Conservation (phyloP, 2,329 filamentous ascomycete genomes). For the Cyphellophora attinorum region DNA sequence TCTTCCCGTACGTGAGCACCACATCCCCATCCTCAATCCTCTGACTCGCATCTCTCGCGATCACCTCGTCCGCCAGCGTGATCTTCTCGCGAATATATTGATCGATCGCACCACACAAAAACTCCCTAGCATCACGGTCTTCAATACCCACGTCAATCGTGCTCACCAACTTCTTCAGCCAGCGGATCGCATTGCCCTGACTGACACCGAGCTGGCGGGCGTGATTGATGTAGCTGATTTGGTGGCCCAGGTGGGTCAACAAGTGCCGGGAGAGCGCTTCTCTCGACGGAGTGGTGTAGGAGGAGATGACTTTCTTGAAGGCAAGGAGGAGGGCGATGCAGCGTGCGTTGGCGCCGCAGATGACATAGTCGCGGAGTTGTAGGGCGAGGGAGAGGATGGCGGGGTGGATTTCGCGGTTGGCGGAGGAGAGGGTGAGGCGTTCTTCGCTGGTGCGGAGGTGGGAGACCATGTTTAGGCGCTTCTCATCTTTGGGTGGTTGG, state of each 20-base stretch:
- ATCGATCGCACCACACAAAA: constrained; percentile 73
- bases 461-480: constrained; percentile 67
- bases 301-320: constrained; percentile 88
- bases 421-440: constrained; percentile 52
- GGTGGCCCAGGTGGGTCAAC: constrained; percentile 82
- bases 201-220: constrained; percentile 83
- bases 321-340: constrained; percentile 79
- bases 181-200: constrained; percentile 93
- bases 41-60: constrained; percentile 63
- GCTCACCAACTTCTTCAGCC: constrained; percentile 85
- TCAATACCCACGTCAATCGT: constrained; percentile 79
- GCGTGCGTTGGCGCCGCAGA: constrained; percentile 81
- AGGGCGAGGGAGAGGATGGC: constrained; percentile 76
- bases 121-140: constrained; percentile 71
- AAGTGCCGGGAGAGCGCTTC: constrained; percentile 84
- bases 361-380: constrained; percentile 78
- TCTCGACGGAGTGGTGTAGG: constrained; percentile 80
- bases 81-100: constrained; percentile 85
- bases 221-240: constrained; percentile 88
- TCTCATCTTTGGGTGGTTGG: constrained; percentile 34
- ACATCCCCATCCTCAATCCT: constrained; percentile 73
- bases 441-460: constrained; percentile 71
- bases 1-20: constrained; percentile 78
- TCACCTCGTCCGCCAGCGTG: constrained; percentile 75
- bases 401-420: constrained; percentile 68